Conservation (phyloP, 148 eudicot species). For the Euryodendron excelsum region DNA sequence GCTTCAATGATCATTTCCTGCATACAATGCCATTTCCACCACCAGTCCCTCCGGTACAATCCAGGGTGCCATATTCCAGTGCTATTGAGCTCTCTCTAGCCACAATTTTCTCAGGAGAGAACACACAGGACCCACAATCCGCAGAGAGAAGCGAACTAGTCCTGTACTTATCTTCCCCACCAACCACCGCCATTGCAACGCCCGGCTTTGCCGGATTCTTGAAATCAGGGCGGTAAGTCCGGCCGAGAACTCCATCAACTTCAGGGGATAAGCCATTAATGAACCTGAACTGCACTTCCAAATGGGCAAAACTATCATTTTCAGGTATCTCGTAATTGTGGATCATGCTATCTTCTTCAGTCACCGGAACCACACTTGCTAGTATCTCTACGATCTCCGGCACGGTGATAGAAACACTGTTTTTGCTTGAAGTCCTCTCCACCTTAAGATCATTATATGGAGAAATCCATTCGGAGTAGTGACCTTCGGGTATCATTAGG, state of each 20-base stretch:
- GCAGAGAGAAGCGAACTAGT: slow-evolving; percentile 27
- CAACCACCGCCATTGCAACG: slow-evolving; percentile 32
- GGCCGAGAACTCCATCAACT: slow-evolving; percentile 31
- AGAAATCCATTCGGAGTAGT: slow-evolving; percentile 26
- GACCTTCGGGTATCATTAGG: slow-evolving; percentile 17
- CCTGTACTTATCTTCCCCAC: slow-evolving; percentile 33
- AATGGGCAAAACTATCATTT: slow-evolving; percentile 27
- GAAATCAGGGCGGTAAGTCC: slow-evolving; percentile 28
- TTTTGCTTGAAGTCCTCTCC: slow-evolving; percentile 24
- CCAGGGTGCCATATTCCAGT: slow-evolving; percentile 24
- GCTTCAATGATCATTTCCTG: slow-evolving; percentile 25
- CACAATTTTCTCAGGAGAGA: slow-evolving; percentile 5
- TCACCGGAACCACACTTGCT: slow-evolving; percentile 28
- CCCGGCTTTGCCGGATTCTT: slow-evolving; percentile 33
- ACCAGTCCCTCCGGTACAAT: slow-evolving; percentile 17
- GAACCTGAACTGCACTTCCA: slow-evolving; percentile 34
- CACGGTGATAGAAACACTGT: slow-evolving; percentile 18
- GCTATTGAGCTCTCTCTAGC: background rate
- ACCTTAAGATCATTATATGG: slow-evolving; percentile 14
- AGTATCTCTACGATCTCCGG: slow-evolving; percentile 21
- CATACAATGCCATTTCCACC: slow-evolving; percentile 24
- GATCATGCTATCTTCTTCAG: slow-evolving; percentile 15
- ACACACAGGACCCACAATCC: slow-evolving; percentile 26
- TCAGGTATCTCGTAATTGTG: slow-evolving; percentile 31
- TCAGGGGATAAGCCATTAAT: slow-evolving; percentile 21